These are phyloP conservation scores for Melanopsichium pennsylvanicum DNA, from an alignment of 1,284 basidiomycete genomes.

Conservation along the genomic window DNA sequence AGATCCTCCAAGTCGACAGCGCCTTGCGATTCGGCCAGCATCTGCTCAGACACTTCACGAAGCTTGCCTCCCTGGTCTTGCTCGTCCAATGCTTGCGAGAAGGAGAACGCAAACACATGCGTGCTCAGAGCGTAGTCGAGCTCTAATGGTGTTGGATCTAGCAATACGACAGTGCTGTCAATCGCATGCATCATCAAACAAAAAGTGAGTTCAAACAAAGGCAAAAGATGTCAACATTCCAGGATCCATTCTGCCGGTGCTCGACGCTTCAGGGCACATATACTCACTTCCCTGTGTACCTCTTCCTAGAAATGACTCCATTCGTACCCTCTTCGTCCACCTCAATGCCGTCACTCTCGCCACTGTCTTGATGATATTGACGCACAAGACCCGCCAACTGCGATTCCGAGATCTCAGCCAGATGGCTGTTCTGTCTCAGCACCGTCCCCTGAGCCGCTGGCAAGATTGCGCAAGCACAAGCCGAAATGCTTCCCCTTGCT, in stretches of 20 bases:
- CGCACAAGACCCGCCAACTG: constrained; percentile 34
- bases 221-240: too few species aligned
- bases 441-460: constrained; percentile 66
- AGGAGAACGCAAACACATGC: constrained; percentile 56
- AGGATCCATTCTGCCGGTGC: too few species aligned
- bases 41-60: constrained; percentile 27
- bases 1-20: constrained; percentile 31
- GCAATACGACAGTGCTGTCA: constrained; percentile 38
- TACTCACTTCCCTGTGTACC: constrained; percentile 36
- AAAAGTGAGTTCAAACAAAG: too few species aligned
- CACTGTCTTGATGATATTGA: constrained; percentile 24
- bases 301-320: not conserved
- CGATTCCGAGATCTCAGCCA: constrained; percentile 15
- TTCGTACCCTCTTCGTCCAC: constrained; percentile 17
- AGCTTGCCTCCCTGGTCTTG: constrained; percentile 4
- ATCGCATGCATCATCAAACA: not conserved
- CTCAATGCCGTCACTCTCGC: constrained; percentile 14
- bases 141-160: constrained; percentile 57
- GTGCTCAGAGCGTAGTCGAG: constrained; percentile 50
- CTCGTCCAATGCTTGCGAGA: constrained; percentile 36
- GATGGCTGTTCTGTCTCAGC: constrained; percentile 39
- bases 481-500: constrained; percentile 67
- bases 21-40: constrained; percentile 37
- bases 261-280: too few species aligned
- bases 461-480: constrained; percentile 67